These are phyloP conservation scores for Phytopythium chamaehyphon DNA, from an alignment of 352 stramenopile genomes.

Conservation along the genomic window DNA sequence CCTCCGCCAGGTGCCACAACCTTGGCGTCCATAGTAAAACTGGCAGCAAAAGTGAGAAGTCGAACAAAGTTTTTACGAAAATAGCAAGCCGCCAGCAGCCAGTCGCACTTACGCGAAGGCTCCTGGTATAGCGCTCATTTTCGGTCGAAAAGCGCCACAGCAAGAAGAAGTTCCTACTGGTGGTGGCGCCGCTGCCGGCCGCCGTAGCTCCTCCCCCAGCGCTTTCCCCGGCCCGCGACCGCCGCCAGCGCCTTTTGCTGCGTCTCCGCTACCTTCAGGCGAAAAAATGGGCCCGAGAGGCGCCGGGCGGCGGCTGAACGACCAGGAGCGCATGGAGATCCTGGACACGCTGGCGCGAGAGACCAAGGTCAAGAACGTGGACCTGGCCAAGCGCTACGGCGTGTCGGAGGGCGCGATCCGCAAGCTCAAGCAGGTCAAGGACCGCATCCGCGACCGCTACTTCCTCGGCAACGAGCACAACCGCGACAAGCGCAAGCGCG, in stretches of 20 bases:
- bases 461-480: slow-evolving; percentile 82
- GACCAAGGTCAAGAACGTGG: slow-evolving; percentile 83
- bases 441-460: slow-evolving; percentile 81
- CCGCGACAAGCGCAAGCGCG: slow-evolving; percentile 83
- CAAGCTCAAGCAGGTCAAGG: slow-evolving; percentile 88
- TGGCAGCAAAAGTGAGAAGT: too few relatives aligned
- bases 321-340: slow-evolving; percentile 90
- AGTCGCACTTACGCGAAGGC: slow-evolving; percentile 31
- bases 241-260: neutral
- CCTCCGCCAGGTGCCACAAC: neutral
- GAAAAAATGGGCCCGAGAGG: slow-evolving; percentile 62
- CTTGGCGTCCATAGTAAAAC: slow-evolving; percentile 1
- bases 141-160: neutral
- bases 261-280: neutral
- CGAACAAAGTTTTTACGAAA: too few relatives aligned
- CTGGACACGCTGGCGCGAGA: slow-evolving; percentile 78
- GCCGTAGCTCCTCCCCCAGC: too few relatives aligned
- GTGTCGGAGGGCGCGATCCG: slow-evolving; percentile 84
- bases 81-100: neutral
- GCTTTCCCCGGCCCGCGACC: too few relatives aligned
- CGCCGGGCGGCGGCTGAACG: slow-evolving; percentile 74
- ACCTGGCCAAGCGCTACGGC: slow-evolving; percentile 81
- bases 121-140: neutral
- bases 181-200: too few relatives aligned
- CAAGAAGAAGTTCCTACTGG: too few relatives aligned